Conservation (phyloP, 2,329 filamentous ascomycete species). For the Aspergillus udagawae region DNA sequence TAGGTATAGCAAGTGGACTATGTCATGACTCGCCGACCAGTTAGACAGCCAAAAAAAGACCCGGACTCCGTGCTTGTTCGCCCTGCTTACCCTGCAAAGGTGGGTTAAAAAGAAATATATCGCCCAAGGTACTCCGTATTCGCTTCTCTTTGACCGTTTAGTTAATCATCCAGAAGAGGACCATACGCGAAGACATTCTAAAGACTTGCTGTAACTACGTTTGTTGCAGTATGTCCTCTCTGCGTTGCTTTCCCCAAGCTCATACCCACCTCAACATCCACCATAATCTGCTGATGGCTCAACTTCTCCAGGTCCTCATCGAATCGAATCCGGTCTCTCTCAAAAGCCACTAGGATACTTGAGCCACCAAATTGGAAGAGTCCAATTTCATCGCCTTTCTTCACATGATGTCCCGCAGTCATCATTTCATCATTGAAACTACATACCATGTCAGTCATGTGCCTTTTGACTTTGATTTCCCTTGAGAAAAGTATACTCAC, state of each 20-base stretch:
- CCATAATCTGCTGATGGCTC: conserved; percentile 30
- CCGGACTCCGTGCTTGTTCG: neutral
- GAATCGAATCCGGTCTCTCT: conserved; percentile 35
- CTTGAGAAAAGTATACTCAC: conserved; percentile 21
- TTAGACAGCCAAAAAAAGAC: neutral
- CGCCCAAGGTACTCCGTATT: neutral
- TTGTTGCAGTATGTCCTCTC: neutral
- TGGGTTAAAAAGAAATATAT: neutral
- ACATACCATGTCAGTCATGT: neutral
- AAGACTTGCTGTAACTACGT: neutral
- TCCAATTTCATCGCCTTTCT: conserved; percentile 41
- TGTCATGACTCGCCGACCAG: neutral
- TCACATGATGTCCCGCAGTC: conserved; percentile 25
- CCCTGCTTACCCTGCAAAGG: neutral
- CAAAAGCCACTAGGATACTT: conserved; percentile 40
- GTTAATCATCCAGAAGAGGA: neutral
- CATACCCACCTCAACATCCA: conserved; percentile 40
- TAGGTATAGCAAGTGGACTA: neutral
- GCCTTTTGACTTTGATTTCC: neutral
- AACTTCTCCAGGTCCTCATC: conserved; percentile 35
- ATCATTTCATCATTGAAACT: conserved; percentile 35
- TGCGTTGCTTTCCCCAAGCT: conserved; percentile 23
- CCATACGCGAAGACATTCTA: neutral
- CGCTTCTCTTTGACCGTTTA: neutral
- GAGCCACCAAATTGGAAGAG: conserved; percentile 42